These are phyloP conservation scores for Fusarium bactridioides DNA, from an alignment of 2,329 filamentous ascomycete species.

Conservation along the genomic window DNA sequence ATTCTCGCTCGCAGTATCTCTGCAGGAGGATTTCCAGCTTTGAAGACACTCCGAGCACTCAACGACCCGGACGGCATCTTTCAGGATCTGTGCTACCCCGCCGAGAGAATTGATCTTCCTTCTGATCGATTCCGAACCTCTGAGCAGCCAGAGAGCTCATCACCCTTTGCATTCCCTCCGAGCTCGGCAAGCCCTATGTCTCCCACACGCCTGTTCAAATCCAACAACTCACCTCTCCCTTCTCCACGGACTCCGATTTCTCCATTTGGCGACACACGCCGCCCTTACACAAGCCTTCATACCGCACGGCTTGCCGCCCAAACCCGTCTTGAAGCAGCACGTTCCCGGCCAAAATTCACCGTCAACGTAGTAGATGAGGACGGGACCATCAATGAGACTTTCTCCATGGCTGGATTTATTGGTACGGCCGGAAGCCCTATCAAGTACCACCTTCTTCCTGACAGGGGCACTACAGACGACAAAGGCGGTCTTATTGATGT, in stretches of 20 bases:
- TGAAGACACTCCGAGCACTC: conserved; percentile 68
- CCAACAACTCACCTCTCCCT: conserved; percentile 47
- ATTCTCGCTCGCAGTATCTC: conserved; percentile 71
- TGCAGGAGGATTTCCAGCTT: conserved; percentile 67
- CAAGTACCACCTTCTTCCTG: conserved; percentile 66
- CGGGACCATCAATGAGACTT: conserved; percentile 59
- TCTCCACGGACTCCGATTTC: conserved; percentile 21
- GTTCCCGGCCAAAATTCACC: conserved; percentile 61
- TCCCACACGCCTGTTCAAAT: conserved; percentile 44
- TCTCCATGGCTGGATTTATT: conserved; percentile 67
- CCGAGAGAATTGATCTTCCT: conserved; percentile 61
- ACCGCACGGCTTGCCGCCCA: conserved; percentile 70
- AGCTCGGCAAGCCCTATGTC: conserved; percentile 37
- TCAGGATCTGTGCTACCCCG: conserved; percentile 72
- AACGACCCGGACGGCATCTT: conserved; percentile 75
- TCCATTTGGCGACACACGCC: conserved; percentile 23
- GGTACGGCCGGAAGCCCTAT: conserved; percentile 68
- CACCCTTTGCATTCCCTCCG: conserved; percentile 31
- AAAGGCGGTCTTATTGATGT: conserved; percentile 64
- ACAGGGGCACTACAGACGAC: conserved; percentile 63
- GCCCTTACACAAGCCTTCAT: conserved; percentile 55
- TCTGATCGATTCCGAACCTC: conserved; percentile 55
- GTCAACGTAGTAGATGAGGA: conserved; percentile 65
- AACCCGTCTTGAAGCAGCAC: conserved; percentile 66
- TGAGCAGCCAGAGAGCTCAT: conserved; percentile 22